Evolutionary conservation across 1,284 basidiomycete species (phyloP), one percentile per base, ranked within the genome.

Genomic region (Fomitopsis schrenkii): DNA sequence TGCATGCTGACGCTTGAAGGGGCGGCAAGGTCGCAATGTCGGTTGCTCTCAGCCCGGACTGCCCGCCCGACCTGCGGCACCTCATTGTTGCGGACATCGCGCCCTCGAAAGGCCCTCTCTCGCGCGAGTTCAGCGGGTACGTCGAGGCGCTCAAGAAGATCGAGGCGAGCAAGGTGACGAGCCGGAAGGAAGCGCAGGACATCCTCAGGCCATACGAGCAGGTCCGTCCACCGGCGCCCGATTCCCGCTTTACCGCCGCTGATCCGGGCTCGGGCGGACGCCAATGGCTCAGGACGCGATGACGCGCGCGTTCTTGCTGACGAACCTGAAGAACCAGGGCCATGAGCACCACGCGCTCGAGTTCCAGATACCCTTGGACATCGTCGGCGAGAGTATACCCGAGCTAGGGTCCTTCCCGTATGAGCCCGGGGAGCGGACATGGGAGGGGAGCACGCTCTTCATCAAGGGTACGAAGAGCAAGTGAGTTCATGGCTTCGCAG

Each of bases 1-100:
- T 40, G 15, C 17, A 28, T 45, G 26, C 54, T 38, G 19, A 36
- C 2, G 59, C 12, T 30, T 45, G n/a, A 58, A 93, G 91, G 90
- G 94, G 94, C 61, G 94, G 94, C 14, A 96, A 96, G 74, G 90
- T 87, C 1, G 91, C 89, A 0, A 94, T 94, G 91, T 72, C 88
- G 1, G 76, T 92, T 35, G 92, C 93, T 0, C 81, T 96, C 26
- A 72, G 80, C 68, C 76, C 83, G 35, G 71, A 79, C 3, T 78
- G 82, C 19, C 80, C 82, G 3, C 56, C 73, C 17, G 76, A 74
- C 2, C 73, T 96, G 17, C 75, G 80, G 14, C 78, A 86, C 44
- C 81, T 95, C n/a, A 81, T 95, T 57, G 82, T 93, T 6, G 91
- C 83, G 10, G 94, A 96, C 73, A 93, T 96, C 62, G 82, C 92